Base-by-base conservation (phyloP, 208 protist genomes). In the Leishmania tarentolae region DNA sequence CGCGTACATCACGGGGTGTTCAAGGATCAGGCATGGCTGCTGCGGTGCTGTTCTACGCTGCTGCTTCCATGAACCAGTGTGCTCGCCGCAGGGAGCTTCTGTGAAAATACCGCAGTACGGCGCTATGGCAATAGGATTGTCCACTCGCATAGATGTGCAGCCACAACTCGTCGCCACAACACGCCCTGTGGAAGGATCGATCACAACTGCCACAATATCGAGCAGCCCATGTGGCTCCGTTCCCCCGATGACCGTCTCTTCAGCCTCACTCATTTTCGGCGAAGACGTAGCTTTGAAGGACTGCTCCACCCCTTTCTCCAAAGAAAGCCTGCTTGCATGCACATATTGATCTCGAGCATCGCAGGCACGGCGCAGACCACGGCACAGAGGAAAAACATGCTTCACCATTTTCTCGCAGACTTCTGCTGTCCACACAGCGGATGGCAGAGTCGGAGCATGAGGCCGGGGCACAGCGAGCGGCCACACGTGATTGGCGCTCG, bases 1-100 rank as follows among this genome's bases (percentile, higher is more conserved):
- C 0, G 88, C 88, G 76, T 88, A 82, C 65, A 86, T 98, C 7
- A 98, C 93, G 3, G 93, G 93, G 56, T 98, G 95, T 50, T 96
- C 91, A 21, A 95, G 37, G 35, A 93, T 77, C 9, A 94, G 53
- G 66, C 4, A n/a, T 21, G 66, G 7, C 50, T 35, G 19, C 47
- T 66, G 71, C 24, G 40, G 70, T 66, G 53, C 53, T 31, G 40
- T 21, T 35, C 35, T 15, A 59, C 31, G 66, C 66, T 46, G 35
- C 66, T 19, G 66, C 66, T 71, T n/a, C 40, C 66, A n/a, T 47
- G 66, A 71, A 71, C 7, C 40, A 21, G 42, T 2, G 70, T 8
- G 15, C 40, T 47, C 46, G 19, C 17, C n/a, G 72, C 35, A 35
- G 2, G 47, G 7, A 1, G 52, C 11, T 44, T 59, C 40, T 42